phyloP scores from a whole-genome alignment of 2,329 filamentous ascomycete species.

The Cordyceps cicadae region DNA sequence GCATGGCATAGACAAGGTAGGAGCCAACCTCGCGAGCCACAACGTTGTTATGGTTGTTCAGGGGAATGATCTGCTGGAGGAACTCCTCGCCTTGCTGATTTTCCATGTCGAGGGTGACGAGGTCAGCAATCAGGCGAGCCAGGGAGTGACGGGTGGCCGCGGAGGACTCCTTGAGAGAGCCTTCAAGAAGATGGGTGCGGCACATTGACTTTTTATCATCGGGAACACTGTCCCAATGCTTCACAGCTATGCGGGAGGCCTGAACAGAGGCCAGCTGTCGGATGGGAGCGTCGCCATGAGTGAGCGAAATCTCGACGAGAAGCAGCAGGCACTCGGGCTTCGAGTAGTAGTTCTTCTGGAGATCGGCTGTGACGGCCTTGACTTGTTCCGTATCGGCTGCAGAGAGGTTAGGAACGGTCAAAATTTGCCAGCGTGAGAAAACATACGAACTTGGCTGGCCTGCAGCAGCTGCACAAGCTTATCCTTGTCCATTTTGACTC shows the following conservation, averaged over 20 bases:
- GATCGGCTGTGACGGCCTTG: slow-evolving; percentile 79
- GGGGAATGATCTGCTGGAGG: slow-evolving; percentile 68
- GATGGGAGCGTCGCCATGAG: slow-evolving; percentile 62
- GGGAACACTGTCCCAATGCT: slow-evolving; percentile 74
- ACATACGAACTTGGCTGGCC: slow-evolving; percentile 79
- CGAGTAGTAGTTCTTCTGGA: slow-evolving; percentile 90
- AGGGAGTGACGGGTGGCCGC: slow-evolving; percentile 75
- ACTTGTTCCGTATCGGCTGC: slow-evolving; percentile 80
- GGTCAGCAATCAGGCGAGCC: slow-evolving; percentile 77
- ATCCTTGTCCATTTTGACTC: slow-evolving; percentile 42
- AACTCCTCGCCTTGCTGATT: slow-evolving; percentile 73
- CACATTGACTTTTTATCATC: slow-evolving; percentile 71
- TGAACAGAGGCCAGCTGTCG: slow-evolving; percentile 90
- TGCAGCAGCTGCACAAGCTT: slow-evolving; percentile 81
- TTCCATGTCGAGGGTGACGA: slow-evolving; percentile 74
- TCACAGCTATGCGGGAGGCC: slow-evolving; percentile 70
- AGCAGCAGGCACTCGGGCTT: slow-evolving; percentile 75
- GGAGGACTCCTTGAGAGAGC: slow-evolving; percentile 71
- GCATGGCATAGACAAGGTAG: slow-evolving; percentile 85
- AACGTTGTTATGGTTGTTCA: slow-evolving; percentile 65
- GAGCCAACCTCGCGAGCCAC: slow-evolving; percentile 82
- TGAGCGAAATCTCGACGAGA: slow-evolving; percentile 81
- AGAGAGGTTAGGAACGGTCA: slow-evolving; percentile 25
- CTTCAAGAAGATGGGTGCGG: slow-evolving; percentile 74
- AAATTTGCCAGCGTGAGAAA: slow-evolving; percentile 1